Conservation (phyloP, 2,329 filamentous ascomycete species). For the Botrytis porri region DNA sequence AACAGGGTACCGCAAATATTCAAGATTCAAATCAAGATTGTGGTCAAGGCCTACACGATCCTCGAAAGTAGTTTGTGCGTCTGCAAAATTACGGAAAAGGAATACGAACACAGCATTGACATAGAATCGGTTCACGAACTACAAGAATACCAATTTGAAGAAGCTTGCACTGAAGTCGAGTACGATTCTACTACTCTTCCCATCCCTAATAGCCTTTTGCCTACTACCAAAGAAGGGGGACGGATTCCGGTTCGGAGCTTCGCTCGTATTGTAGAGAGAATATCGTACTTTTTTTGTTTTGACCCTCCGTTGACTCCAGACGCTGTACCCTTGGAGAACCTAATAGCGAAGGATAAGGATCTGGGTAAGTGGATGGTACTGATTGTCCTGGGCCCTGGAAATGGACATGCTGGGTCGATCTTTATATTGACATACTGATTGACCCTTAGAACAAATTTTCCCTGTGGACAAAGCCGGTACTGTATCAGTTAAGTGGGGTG, state of each 20-base stretch:
- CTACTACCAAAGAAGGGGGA: background rate
- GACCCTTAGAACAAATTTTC: background rate
- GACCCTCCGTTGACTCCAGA: background rate
- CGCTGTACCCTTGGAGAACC: background rate
- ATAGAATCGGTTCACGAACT: background rate
- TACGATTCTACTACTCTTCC: fast-evolving
- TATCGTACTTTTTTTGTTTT: background rate
- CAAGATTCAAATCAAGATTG: background rate
- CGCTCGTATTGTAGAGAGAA: too few species aligned
- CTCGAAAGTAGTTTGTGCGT: background rate
- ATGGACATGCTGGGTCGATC: background rate
- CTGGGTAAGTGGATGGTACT: background rate
- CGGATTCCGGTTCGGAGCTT: background rate
- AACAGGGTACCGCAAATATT: background rate
- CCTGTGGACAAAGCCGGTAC: background rate
- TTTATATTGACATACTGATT: background rate
- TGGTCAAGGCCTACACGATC: background rate
- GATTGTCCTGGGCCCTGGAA: background rate
- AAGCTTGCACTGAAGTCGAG: background rate
- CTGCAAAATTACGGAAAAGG: too few species aligned
- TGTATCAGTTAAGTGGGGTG: background rate
- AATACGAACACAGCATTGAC: too few species aligned
- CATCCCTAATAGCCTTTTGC: background rate
- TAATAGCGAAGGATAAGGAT: background rate
- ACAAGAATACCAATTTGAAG: background rate